Evolutionary conservation across 2,329 filamentous ascomycete species (phyloP), one percentile per base, ranked within the genome.

Genomic region (Cadophora luteo-olivacea): DNA sequence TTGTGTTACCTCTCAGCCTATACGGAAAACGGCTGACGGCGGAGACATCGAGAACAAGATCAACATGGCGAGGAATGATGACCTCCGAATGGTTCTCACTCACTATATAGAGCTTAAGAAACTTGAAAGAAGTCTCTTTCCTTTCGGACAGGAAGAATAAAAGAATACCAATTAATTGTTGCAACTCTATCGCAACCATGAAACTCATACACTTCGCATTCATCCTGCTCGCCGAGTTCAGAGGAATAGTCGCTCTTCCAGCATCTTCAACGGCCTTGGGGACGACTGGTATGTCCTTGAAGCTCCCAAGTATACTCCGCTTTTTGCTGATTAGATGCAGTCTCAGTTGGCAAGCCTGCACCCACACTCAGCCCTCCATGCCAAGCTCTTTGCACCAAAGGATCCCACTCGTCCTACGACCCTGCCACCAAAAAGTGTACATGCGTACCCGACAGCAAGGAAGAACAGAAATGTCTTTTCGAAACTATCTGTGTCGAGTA

Each of bases 1-100:
- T 8, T 16, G 36, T 60, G 36, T 36, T 60, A 60, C 57, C 22
- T 38, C 57, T 60, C 22, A 60, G 57, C 36, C 57, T 41, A 22
- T 45, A 41, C 11, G 19, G 36, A 14, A 38, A n/a, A 60, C 9
- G 25, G 36, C 33, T 36, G 57, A 60, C 16, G 41, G 12, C 16
- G 41, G 41, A 45, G 16, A 45, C 41, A 11, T 16, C 12, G 16
- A 45, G 6, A 45, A 45, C 29, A 11, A 45, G 16, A 45, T 45
- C 24, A 11, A 41, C 14, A 60, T n/a, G 22, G 29, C 9, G 14
- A 45, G 57, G 22, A 60, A 60, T 19, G 11, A 60, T 60, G 9
- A 22, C 19, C 33, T 41, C 57, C 33, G 33, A 55, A 33, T 32
- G 2, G 7, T 5, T 45, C 5, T 60, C 45, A 22, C 45, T 49